Evolutionary conservation across 148 eudicot species (phyloP), one percentile per base, ranked within the genome.

Genomic region (Spergularia bocconei): DNA sequence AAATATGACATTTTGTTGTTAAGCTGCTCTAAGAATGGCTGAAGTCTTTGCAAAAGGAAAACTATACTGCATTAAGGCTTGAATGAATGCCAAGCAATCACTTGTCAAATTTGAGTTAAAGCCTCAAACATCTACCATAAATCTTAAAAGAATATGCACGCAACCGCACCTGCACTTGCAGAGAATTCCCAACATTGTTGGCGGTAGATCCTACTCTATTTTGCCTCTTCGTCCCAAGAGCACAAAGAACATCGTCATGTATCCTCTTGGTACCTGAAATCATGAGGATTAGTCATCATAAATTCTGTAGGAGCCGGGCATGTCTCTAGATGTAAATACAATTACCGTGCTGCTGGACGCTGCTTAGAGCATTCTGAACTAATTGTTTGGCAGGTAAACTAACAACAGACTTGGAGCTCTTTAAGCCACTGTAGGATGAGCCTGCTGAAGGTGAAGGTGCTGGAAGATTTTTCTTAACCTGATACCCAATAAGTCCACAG

Each of bases 401-500:
- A 61, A 73, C 79, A 50, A 48, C 70, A 25, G 78, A 77, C n/a
- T 44, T 69, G 55, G 71, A 71, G 47, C 70, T 79, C 25, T 73
- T 60, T 66, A 75, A 69, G 56, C 59, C 53, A 66, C 74, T 79
- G 75, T 62, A 25, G 36, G 89, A 64, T 44, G 85, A 69, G 62
- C 44, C 64, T 15, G 58, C 48, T 36, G 65, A 64, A 13, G 79
- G 65, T 38, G 38, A 50, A 39, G 83, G 72, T 60, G 73, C 82
- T 63, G 72, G 86, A 51, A 81, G 70, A 67, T 82, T 83, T 84
- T 83, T 89, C 74, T 79, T 83, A 67, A 72, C 82, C 60, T 80
- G 86, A 80, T 91, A 91, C 36, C 97, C 97, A 72, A 91, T 73
- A 21, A 90, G 86, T 77, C 90, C 91, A 77, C 97, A 92, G 70